Base-by-base conservation (phyloP, 2,329 filamentous ascomycete species). In the Colletotrichum sp. region DNA sequence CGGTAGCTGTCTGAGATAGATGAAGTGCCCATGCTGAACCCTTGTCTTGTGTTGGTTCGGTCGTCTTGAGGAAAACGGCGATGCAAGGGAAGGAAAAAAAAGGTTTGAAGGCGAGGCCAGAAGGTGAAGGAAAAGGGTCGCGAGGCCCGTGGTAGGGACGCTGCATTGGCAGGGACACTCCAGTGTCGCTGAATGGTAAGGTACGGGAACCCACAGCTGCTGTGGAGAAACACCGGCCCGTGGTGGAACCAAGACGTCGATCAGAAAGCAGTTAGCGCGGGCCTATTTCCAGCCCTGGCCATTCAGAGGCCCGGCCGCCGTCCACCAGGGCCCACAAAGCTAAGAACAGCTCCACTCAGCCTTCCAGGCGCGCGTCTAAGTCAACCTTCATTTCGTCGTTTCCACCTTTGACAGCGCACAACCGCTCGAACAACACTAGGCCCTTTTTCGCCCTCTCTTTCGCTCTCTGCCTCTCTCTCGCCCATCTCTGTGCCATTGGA, bases 301-400 rank as follows among this genome's bases (percentile, higher is more conserved):
- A 72, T 34, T 72, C 13, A 75, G 34, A 68, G 64, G 18, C 48
- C 65, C 36, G 57, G 26, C 34, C 21, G 28, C 18, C 28, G 4
- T 30, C 24, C 30, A 21, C 26, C 36, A 13, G 26, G 9, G 55
- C 57, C 73, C 73, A 72, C 63, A 26, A 30, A 36, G n/a, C 28
- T 26, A 55, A 57, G 30, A 59, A 63, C 28, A 16, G 69, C 39
- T 30, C 75, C 66, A 65, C 43, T 52, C 61, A n/a, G 55, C 2
- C 43, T n/a, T 72, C 63, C 64, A 77, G 72, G 75, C 75, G 75
- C 75, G 75, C 75, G 75, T 77, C 75, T 77, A 77, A 74, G 43
- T 34, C 16, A 43, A 75, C 52, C 71, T 67, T 71, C 67, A 76
- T 72, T 69, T 65, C 57, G 16, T 26, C 55, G n/a, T 63, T 67